Percentiles rank a stretch among this genome's conserved stretches.
These are phyloP conservation scores for Physcia stellaris DNA, from an alignment of 495 filamentous ascomycete species.

Conservation along the genomic window DNA sequence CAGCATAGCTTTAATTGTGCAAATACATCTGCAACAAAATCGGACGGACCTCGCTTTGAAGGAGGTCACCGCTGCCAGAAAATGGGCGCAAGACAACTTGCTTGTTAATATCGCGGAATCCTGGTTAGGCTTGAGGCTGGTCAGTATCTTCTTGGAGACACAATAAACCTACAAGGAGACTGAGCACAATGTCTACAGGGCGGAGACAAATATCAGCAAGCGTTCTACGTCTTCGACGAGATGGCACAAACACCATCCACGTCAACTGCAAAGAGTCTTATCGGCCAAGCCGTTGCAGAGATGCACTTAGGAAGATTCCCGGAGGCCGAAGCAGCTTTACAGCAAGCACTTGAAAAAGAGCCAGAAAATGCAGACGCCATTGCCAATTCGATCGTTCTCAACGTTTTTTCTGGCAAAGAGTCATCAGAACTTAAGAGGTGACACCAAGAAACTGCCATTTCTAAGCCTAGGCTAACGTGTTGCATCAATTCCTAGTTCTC, in stretches of 20 bases:
- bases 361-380: conserved; percentile 57
- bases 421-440: background rate
- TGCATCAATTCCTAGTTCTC: conserved; percentile 29
- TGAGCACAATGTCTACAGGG: conserved; percentile 38
- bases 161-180: background rate
- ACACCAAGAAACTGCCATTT: no score
- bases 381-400: conserved; percentile 70
- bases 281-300: conserved; percentile 84
- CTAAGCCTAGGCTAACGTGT: no score
- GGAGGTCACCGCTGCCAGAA: conserved; percentile 75
- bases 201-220: conserved; percentile 89
- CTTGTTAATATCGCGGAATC: conserved; percentile 90
- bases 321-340: conserved; percentile 77
- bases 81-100: conserved; percentile 91
- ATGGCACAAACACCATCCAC: conserved; percentile 73
- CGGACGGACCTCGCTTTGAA: conserved; percentile 78
- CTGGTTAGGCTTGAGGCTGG: conserved; percentile 82
- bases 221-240: conserved; percentile 98
- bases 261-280: conserved; percentile 44
- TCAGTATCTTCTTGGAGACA: conserved; percentile 30
- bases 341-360: conserved; percentile 64
- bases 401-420: conserved; percentile 45
- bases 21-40: conserved; percentile 87
- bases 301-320: conserved; percentile 79
- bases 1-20: conserved; percentile 62